These are phyloP conservation scores for Phaeotremella skinneri DNA, from an alignment of 768 basidiomycete species.

Conservation along the genomic window DNA sequence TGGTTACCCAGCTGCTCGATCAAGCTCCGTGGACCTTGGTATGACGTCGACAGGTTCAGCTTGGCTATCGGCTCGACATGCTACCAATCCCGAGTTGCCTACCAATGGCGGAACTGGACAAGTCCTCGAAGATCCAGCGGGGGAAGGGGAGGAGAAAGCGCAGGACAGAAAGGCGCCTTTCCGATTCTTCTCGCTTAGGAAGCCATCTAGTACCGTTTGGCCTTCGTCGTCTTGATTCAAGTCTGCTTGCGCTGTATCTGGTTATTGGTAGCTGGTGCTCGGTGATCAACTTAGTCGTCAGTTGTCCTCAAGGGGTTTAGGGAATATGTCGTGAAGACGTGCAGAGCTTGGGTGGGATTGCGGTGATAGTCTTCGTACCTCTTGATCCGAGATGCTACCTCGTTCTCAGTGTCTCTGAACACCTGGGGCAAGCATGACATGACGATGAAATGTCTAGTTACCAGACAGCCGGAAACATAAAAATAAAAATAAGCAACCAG, in stretches of 20 bases:
- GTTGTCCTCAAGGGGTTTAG: background rate
- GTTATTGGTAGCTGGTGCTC: too few species aligned
- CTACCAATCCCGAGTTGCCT: background rate
- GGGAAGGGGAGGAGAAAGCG: background rate
- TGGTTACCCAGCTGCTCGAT: conserved; percentile 5
- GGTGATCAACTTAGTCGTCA: too few species aligned
- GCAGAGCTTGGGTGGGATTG: background rate
- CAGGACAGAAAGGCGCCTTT: conserved; percentile 9
- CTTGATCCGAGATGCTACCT: background rate
- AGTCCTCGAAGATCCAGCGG: conserved; percentile 1
- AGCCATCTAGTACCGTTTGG: conserved; percentile 9
- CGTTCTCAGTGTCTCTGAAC: background rate
- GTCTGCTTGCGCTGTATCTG: background rate
- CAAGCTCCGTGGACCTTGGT: conserved; percentile 19
- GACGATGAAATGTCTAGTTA: too few species aligned
- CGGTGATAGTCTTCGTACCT: background rate
- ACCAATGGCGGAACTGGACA: background rate
- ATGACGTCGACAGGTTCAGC: background rate
- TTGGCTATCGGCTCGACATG: conserved; percentile 10
- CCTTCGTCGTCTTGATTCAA: background rate
- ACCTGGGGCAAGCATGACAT: too few species aligned
- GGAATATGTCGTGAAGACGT: background rate
- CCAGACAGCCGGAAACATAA: too few species aligned
- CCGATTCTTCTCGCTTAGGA: conserved; percentile 24
- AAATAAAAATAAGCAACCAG: too few species aligned